Evolutionary conservation across 1,284 basidiomycete species (phyloP).

Genomic region (Chondrostereum purpureum): DNA sequence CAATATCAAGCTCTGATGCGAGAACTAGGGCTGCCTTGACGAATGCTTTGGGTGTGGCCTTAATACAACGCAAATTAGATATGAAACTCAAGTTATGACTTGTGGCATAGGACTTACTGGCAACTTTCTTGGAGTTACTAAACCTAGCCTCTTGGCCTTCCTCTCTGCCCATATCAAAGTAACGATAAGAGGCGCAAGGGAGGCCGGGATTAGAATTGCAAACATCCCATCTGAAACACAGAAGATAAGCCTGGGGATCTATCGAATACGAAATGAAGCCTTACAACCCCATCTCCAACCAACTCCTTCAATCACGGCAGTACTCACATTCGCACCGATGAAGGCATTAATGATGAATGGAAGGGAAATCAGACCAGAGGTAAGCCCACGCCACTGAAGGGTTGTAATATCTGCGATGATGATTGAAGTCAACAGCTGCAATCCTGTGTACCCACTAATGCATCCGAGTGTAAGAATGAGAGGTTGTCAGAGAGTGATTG

Average conservation of each 20-base stretch:
- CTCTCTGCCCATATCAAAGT: slow-evolving; percentile 69
- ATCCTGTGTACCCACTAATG: slow-evolving; percentile 47
- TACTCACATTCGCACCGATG: slow-evolving; percentile 48
- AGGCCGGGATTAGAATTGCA: slow-evolving; percentile 50
- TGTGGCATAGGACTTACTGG: slow-evolving; percentile 1
- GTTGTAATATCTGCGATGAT: slow-evolving; percentile 21
- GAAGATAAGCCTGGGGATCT: slow-evolving; percentile 2
- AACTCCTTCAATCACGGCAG: slow-evolving; percentile 44
- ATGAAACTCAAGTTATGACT: slow-evolving; percentile 2
- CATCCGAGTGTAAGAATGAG: slow-evolving; percentile 5
- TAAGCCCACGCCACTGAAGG: slow-evolving; percentile 20
- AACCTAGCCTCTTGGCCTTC: slow-evolving; percentile 49
- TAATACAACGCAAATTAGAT: too few relatives aligned
- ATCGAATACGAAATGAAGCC: slow-evolving; percentile 15
- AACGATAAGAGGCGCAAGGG: slow-evolving; percentile 52
- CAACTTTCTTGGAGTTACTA: slow-evolving; percentile 21
- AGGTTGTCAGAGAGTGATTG: not conserved
- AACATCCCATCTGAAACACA: slow-evolving; percentile 58
- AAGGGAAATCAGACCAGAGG: slow-evolving; percentile 13
- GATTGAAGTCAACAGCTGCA: slow-evolving; percentile 16
- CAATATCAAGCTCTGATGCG: slow-evolving; percentile 49
- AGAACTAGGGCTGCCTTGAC: too few relatives aligned
- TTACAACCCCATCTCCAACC: slow-evolving; percentile 76
- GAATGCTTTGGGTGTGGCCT: slow-evolving; percentile 17
- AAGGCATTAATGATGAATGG: slow-evolving; percentile 16